Evolutionary conservation across 345 rosid genomes (phyloP), one percentile per base, ranked within the genome.

Genomic region (Excoecaria agallocha): DNA sequence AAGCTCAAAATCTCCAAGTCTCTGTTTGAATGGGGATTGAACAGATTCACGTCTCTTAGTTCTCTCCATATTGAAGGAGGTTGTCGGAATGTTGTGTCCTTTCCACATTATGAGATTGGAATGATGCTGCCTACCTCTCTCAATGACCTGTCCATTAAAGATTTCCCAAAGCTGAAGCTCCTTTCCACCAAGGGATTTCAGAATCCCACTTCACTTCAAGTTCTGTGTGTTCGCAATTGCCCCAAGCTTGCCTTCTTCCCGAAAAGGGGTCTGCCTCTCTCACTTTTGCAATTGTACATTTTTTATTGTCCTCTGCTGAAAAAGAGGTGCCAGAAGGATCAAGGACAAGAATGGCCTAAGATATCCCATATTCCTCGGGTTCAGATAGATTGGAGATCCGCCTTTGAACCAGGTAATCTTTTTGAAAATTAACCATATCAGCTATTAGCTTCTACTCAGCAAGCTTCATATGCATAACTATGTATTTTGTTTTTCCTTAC

Each of bases 201-300:
- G 56, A 72, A 72, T 57, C 80, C 72, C 9, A 38, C 55, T 6
- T 46, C 45, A 0, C 78, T 76, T 52, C 56, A 76, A 6, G n/a
- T 12, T 62, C 52, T 80, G 22, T 9, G n/a, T n/a, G 30, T 77
- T 17, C 8, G 1, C 10, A 16, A 45, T 25, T 77, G 70, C 55
- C 75, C 71, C 6, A 80, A 73, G 66, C 80, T 80, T 16, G 20
- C 46, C 37, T 72, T 19, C 61, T 62, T 76, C 20, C 83, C 79
- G 2, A 11, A 41, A n/a, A 45, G 17, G 17, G 70, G 63, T 30
- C 49, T 75, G 45, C 65, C 75, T 52, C 2, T 22, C 39, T 80
- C 79, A 17, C 59, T 80, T 56, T 8, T 45, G 55, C 30, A 55
- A 16, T 22, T 80, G 8, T 19, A 51, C 15, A 72, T 76, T 35